Base-by-base conservation (phyloP, 2,329 filamentous ascomycete species). In the Paracoccidioides lutzii region DNA sequence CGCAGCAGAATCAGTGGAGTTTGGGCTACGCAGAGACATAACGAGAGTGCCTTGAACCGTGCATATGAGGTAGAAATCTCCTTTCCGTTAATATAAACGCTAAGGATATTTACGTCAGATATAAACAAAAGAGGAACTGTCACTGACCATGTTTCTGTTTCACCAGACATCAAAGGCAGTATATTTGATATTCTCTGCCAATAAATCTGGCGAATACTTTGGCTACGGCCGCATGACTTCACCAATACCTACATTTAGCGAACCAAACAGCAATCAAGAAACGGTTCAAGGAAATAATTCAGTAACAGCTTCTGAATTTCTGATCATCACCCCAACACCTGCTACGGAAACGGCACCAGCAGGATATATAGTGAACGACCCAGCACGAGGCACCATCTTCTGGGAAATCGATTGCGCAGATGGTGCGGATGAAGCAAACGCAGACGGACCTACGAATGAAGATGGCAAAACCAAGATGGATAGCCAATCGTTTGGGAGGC, bases 191-290 rank as follows among this genome's bases (percentile, higher is more conserved):
- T 97, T 97, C 69, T 97, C 91, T 1, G 91, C 91, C 10, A 97
- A 97, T 71, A 96, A 96, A 66, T 96, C 91, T 0, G 91, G 91
- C 10, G 91, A 96, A 70, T 97, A 96, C 67, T 96, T 93, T 71
- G 91, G 91, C 22, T 96, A 95, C 66, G 91, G 90, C 22, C 83
- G 87, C 41, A 97, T 97, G 91, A 75, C 78, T 8, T 95, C 91
- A 28, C 76, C 83, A 3, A 95, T 96, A 64, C 84, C 86, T n/a
- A 49, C 46, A 62, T 81, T 90, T 55, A 87, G 95, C 61, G 82
- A 85, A 9, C 82, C 82, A 4, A 82, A 83, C 0, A 82, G 82
- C 61, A 75, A 78, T 6, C 83, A 86, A 58, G 71, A 78, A 10
- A 58, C 3, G 32, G 28, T 67, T 14, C 69, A 77, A 5, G 78